Evolutionary conservation across 2,329 filamentous ascomycete species (phyloP), one percentile per base, ranked within the genome.

Genomic region (Macrophomina pseudophaseolina): DNA sequence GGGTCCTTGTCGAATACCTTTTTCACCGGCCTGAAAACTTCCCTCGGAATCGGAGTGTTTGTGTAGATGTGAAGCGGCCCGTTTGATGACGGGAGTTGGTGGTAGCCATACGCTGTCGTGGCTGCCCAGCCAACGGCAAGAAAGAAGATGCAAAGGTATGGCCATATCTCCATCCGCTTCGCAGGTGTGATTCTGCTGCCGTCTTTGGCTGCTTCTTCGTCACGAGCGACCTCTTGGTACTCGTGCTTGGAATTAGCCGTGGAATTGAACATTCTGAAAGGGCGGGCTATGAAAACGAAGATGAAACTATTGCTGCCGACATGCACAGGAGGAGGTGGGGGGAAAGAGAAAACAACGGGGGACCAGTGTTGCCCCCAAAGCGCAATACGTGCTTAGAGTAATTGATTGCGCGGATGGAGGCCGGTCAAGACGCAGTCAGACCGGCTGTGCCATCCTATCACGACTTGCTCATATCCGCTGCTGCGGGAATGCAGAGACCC

Each of bases 181-280:
- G 44, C 23, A 23, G 16, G 2, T 48, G 4, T 1, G n/a, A 4
- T 38, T 28, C 33, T 23, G 52, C 16, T 23, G 5, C 14, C n/a
- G 4, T 28, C 33, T 2, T 40, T 7, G n/a, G 3, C 18, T 2
- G 52, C 33, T 18, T 40, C 52, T 33, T 56, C 52, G 4, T 56
- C 52, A 16, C n/a, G 33, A 56, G 52, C 52, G 40, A 56, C n/a
- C 33, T 56, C 32, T 7, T 56, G 33, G 52, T 56, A 56, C 52
- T 56, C 52, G n/a, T 56, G 38, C 52, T 56, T 56, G 9, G 52
- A 6, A 18, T 40, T 56, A n/a, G 28, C n/a, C 11, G 9, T 9
- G 52, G 16, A 11, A 33, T 54, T 38, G 32, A 40, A 33, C 33
- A 54, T 54, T 5, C 6, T 56, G 52, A n/a, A 33, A 0, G 1